Percentiles rank a stretch among this genome's conserved stretches.
These are phyloP conservation scores for Puccinia polysora DNA, from an alignment of 1,284 basidiomycete species.

Conservation along the genomic window DNA sequence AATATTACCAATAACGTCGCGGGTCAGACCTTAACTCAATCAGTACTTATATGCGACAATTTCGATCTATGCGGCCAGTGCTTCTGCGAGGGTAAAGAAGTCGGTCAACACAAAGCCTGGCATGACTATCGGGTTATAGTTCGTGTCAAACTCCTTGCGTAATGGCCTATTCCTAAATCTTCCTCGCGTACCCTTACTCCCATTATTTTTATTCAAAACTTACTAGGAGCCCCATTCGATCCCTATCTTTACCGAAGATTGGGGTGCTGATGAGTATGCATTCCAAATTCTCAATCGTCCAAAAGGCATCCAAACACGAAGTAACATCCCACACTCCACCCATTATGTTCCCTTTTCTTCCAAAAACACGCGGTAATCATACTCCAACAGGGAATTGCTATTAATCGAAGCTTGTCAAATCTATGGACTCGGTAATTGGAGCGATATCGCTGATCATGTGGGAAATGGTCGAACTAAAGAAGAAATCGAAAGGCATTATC, in stretches of 20 bases:
- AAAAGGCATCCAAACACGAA: not conserved
- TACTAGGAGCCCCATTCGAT: constrained; percentile 85
- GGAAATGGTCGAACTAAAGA: constrained; percentile 84
- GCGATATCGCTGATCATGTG: constrained; percentile 90
- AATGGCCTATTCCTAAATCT: constrained; percentile 2
- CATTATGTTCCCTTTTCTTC: not conserved
- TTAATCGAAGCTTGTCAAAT: constrained; percentile 82
- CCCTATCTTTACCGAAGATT: constrained; percentile 89
- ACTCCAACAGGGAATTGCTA: constrained; percentile 70
- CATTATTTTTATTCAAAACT: constrained; percentile 16
- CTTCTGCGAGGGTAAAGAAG: constrained; percentile 87
- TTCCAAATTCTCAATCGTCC: not conserved
- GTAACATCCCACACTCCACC: not conserved
- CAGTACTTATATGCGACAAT: constrained; percentile 40
- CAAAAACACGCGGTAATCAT: not conserved
- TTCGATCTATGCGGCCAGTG: constrained; percentile 58
- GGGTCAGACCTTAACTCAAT: constrained; percentile 32
- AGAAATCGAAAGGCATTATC: constrained; percentile 88
- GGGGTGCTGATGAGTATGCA: constrained; percentile 92
- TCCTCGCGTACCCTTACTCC: constrained; percentile 20
- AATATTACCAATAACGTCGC: constrained; percentile 37
- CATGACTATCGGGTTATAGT: constrained; percentile 93
- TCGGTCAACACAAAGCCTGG: constrained; percentile 74
- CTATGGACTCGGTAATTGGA: constrained; percentile 94
- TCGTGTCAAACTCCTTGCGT: too few relatives aligned